Base-by-base conservation (phyloP, 2,329 filamentous ascomycete genomes). In the Gaeumannomyces tritici region DNA sequence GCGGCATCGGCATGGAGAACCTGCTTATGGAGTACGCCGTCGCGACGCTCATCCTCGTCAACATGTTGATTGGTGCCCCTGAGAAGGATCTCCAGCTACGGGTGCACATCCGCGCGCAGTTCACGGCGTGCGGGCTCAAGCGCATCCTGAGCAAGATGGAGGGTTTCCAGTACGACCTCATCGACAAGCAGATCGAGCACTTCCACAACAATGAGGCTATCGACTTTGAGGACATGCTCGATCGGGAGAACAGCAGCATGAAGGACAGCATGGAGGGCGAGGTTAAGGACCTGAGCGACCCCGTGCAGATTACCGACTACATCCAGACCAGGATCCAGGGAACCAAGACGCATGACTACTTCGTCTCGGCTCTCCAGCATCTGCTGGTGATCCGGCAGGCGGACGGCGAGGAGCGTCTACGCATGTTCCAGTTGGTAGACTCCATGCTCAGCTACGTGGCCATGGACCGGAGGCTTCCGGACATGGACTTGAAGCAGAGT, bases 391-490 rank as follows among this genome's bases (percentile, higher is more conserved):
- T 98, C 67, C 86, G 92, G 63, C 90, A 96, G 71, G 95, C 92
- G 66, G 91, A 96, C 69, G 89, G 89, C 59, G 95, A 98, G 72
- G 95, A 99, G 75, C 87, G 92, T 18, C 77, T 97, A 65, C 88
- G 91, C 59, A 95, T 97, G 89, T 99, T 98, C 77, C 95, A 98
- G 78, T 85, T 99, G 31, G 93, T 98, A 31, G 95, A 99, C 75
- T 89, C 91, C n/a, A 98, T 98, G 92, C 86, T 99, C 67, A 96
- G 92, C 75, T 98, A 98, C 75, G 93, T 99, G 65, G 93, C 93
- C 69, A 99, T 99, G 93, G 95, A 99, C 75, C 86, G 95, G 71
- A 85, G 95, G 66, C 76, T 98, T 66, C 95, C 95, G 54, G 93
- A 99, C 75, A 93, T 98, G 87, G 95, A 99, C 73, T 84, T 99